phyloP scores from a whole-genome alignment of 805 yeast species.

The Nakazawaea sp. region DNA sequence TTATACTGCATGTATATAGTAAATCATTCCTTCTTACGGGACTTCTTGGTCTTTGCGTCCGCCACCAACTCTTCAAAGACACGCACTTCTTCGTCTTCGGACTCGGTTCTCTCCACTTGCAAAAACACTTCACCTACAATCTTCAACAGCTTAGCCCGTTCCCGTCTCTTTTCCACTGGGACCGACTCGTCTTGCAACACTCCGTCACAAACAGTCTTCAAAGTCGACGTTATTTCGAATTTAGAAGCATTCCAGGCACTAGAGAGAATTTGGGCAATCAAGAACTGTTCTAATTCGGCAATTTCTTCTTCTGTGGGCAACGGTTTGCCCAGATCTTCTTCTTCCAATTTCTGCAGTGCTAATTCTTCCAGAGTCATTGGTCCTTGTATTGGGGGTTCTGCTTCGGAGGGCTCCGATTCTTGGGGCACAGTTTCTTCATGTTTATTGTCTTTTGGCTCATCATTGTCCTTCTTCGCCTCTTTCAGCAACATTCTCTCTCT shows the following conservation, averaged over 20 bases:
- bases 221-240: slow-evolving; percentile 74
- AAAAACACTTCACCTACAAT: slow-evolving; percentile 67
- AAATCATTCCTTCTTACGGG: no score
- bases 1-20: no score
- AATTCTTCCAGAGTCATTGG: slow-evolving; percentile 5
- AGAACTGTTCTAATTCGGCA: slow-evolving; percentile 72
- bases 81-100: slow-evolving; percentile 88
- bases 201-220: slow-evolving; percentile 75
- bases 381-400: slow-evolving; percentile 5
- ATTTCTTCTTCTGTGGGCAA: slow-evolving; percentile 46
- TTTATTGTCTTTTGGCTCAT: slow-evolving; percentile 1
- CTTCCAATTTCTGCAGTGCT: slow-evolving; percentile 21
- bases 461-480: slow-evolving; percentile 12
- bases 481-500: slow-evolving; percentile 21
- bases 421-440: slow-evolving; percentile 1
- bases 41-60: slow-evolving; percentile 63
- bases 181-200: slow-evolving; percentile 65
- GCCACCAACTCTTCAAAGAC: slow-evolving; percentile 90
- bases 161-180: slow-evolving; percentile 52
- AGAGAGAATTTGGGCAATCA: slow-evolving; percentile 85
- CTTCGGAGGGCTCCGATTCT: slow-evolving; percentile 2
- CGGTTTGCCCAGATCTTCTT: slow-evolving; percentile 19
- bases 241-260: slow-evolving; percentile 95
- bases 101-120: slow-evolving; percentile 63
- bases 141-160: slow-evolving; percentile 74